These are phyloP conservation scores for Boletus fagicola DNA, from an alignment of 768 basidiomycete genomes.

Conservation along the genomic window DNA sequence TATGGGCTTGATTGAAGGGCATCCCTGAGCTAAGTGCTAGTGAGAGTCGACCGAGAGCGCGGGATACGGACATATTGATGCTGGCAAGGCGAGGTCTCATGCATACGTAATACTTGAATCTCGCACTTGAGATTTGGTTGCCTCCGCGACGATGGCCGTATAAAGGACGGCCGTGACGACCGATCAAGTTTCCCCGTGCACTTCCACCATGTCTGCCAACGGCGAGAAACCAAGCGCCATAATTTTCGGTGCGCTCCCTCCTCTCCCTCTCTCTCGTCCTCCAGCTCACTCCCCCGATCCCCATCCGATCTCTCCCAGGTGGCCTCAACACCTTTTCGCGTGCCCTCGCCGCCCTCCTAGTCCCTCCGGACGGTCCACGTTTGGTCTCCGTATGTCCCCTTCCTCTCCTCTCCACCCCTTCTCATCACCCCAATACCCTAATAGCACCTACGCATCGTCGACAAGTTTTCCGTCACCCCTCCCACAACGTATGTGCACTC, in stretches of 20 bases:
- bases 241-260: slow-evolving; percentile 63
- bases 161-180: slow-evolving; percentile 26
- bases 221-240: slow-evolving; percentile 59
- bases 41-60: too few relatives aligned
- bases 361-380: slow-evolving; percentile 64
- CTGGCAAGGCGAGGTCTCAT: neutral
- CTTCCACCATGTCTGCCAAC: slow-evolving; percentile 33
- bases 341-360: slow-evolving; percentile 62
- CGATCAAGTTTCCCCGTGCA: slow-evolving; percentile 18
- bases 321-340: slow-evolving; percentile 80
- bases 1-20: neutral
- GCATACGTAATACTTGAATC: slow-evolving; percentile 17
- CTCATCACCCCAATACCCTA: slow-evolving; percentile 6
- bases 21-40: too few relatives aligned
- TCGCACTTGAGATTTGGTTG: slow-evolving; percentile 17
- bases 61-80: neutral
- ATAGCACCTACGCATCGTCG: slow-evolving; percentile 68
- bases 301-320: slow-evolving; percentile 42
- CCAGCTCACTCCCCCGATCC: slow-evolving; percentile 2
- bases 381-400: slow-evolving; percentile 63
- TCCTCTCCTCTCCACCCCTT: slow-evolving; percentile 9
- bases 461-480: slow-evolving; percentile 69
- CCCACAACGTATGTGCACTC: slow-evolving; percentile 61
- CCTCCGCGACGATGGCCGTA: slow-evolving; percentile 27
- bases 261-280: slow-evolving; percentile 1